Evolutionary conservation across 805 yeast genomes (phyloP).

Genomic region (Komagataella populi): DNA sequence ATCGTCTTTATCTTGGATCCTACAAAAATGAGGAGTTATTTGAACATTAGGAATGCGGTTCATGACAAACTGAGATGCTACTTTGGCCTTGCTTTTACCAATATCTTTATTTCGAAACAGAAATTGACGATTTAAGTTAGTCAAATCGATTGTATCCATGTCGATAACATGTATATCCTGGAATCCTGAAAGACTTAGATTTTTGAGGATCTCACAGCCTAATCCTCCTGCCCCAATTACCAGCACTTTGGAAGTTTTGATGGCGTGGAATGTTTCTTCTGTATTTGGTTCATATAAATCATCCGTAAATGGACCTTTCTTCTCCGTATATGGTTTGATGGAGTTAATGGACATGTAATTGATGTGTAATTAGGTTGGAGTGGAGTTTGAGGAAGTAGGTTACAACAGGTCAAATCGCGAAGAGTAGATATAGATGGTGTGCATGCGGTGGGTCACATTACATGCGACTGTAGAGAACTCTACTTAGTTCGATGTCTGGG

Average conservation of each 20-base stretch:
- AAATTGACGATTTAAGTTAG: constrained; percentile 67
- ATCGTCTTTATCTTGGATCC: constrained; percentile 48
- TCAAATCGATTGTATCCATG: constrained; percentile 74
- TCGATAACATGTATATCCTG: constrained; percentile 54
- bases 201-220: constrained; percentile 70
- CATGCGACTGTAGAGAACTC: too few species aligned
- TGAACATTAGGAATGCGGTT: constrained; percentile 26
- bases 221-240: constrained; percentile 76
- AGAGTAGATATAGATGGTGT: background rate
- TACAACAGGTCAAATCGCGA: background rate
- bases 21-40: constrained; percentile 48
- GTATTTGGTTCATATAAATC: constrained; percentile 12
- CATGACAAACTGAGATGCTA: constrained; percentile 46
- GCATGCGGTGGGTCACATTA: background rate
- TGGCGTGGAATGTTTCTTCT: background rate
- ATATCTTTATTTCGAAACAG: constrained; percentile 47
- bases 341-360: background rate
- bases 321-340: constrained; percentile 5
- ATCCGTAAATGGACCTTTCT: constrained; percentile 18
- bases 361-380: background rate
- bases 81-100: constrained; percentile 52
- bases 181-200: constrained; percentile 60
- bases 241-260: constrained; percentile 13
- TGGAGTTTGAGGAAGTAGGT: background rate
- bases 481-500: background rate